These are phyloP conservation scores for Silene vulgaris DNA, from an alignment of 179 eudicot genomes.

Conservation along the genomic window DNA sequence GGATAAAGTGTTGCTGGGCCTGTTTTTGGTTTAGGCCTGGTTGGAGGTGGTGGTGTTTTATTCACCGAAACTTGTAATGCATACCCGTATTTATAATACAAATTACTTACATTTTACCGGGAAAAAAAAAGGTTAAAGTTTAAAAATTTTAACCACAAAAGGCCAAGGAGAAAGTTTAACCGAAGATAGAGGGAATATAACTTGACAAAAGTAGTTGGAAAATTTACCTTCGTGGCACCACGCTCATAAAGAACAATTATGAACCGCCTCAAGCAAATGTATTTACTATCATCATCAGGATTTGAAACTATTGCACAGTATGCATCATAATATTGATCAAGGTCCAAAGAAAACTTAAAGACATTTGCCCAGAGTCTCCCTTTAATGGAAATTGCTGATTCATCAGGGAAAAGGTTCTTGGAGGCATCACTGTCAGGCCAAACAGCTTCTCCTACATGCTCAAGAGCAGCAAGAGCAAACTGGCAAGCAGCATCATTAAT, in stretches of 20 bases:
- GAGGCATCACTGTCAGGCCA: constrained; percentile 30
- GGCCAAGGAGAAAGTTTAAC: neutral
- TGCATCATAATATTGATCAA: constrained; percentile 68
- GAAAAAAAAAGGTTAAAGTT: too few relatives aligned
- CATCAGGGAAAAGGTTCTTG: constrained; percentile 30
- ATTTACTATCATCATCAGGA: constrained; percentile 94
- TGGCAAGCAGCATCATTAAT: constrained; percentile 84
- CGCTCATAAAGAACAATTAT: constrained; percentile 86
- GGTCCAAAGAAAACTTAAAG: constrained; percentile 83
- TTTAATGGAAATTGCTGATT: constrained; percentile 56
- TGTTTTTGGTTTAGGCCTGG: too few relatives aligned
- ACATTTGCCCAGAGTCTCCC: constrained; percentile 99
- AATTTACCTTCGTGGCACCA: constrained; percentile 75
- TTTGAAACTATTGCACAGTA: constrained; percentile 95
- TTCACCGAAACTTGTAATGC: too few relatives aligned
- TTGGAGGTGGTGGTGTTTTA: too few relatives aligned
- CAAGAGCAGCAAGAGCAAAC: constrained; percentile 95
- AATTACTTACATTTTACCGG: too few relatives aligned
- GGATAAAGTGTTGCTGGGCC: too few relatives aligned
- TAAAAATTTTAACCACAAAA: neutral
- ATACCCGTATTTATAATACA: too few relatives aligned
- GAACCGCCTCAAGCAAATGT: constrained; percentile 87
- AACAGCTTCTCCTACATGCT: constrained; percentile 89
- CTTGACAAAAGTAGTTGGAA: constrained; percentile 11
- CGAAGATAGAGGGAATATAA: neutral